Evolutionary conservation across 2,329 filamentous ascomycete genomes (phyloP).

Genomic region (Apiospora marii): DNA sequence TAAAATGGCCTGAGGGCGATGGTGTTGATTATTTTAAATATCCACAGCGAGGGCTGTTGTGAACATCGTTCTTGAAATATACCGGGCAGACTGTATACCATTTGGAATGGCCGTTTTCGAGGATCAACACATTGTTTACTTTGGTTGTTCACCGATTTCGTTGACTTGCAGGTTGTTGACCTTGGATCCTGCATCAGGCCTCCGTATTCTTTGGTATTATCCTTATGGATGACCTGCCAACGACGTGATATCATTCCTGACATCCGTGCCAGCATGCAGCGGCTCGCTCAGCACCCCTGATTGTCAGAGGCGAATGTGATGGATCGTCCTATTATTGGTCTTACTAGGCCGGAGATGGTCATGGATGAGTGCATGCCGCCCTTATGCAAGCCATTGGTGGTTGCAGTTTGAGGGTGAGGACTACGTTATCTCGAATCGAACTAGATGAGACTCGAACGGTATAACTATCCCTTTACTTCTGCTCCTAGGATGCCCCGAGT

Average conservation of each 20-base stretch:
- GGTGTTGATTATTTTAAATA: no score
- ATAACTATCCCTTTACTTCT: background rate
- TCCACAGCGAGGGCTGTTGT: no score
- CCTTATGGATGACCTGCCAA: no score
- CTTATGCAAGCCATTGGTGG: background rate
- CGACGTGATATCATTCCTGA: background rate
- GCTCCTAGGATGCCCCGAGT: background rate
- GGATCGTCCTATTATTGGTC: background rate
- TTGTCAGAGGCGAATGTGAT: background rate
- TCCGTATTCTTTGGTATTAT: no score
- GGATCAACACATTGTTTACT: no score
- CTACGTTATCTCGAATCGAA: background rate
- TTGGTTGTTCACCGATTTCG: no score
- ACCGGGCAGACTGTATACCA: no score
- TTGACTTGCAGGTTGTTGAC: no score
- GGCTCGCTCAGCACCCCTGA: slow-evolving; percentile 1
- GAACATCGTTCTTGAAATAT: no score
- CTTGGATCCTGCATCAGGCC: no score
- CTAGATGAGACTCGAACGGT: background rate
- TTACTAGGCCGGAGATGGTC: background rate
- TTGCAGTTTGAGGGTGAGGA: background rate
- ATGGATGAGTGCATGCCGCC: background rate
- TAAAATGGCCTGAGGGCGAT: no score
- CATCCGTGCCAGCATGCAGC: background rate
- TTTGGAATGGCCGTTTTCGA: no score